Evolutionary conservation across 768 basidiomycete genomes (phyloP), one percentile per base, ranked within the genome.

Genomic region (Mrakia hoshinonis): DNA sequence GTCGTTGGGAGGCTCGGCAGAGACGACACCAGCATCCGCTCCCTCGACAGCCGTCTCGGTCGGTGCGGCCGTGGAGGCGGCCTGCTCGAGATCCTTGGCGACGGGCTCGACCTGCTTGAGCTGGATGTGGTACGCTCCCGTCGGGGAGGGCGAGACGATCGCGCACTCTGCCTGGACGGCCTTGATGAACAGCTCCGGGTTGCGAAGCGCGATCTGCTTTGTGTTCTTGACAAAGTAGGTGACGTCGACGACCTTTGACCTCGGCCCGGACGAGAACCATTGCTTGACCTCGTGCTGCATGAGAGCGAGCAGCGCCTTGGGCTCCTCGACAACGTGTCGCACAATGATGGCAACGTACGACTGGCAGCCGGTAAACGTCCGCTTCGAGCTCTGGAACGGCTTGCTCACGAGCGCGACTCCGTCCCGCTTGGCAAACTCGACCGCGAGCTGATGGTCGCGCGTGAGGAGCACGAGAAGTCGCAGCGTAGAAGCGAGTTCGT

Each of bases 251-350:
- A 84, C 78, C 74, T 81, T 80, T 22, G 81, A 74, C n/a, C 79
- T 62, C 0, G 71, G 77, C 71, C 68, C 73, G 73, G 88, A 87
- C 4, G 84, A 80, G 76, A 96, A 87, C 81, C 89, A 92, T 2
- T 87, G 85, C 75, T 86, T 89, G 76, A 98, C 84, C 72, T 91
- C 89, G 74, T 89, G 87, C 29, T 85, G 85, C 86, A 99, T 93
- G 75, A 91, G 83, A 12, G 81, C 82, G 69, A 85, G 84, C 52
- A 98, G 78, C 0, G 74, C 75, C 2, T 81, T 77, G 2, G 83
- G 76, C 74, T 93, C 91, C 80, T 99, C 96, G 62, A 94, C 85
- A 66, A 91, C 81, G 77, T 99, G 96, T 9, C 96, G 88, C n/a
- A 97, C 82, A 73, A 97, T 89, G 76, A 89, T 89, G 51, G 87